Conservation (phyloP, 495 filamentous ascomycete species). For the Hyaloscypha hepaticicola region DNA sequence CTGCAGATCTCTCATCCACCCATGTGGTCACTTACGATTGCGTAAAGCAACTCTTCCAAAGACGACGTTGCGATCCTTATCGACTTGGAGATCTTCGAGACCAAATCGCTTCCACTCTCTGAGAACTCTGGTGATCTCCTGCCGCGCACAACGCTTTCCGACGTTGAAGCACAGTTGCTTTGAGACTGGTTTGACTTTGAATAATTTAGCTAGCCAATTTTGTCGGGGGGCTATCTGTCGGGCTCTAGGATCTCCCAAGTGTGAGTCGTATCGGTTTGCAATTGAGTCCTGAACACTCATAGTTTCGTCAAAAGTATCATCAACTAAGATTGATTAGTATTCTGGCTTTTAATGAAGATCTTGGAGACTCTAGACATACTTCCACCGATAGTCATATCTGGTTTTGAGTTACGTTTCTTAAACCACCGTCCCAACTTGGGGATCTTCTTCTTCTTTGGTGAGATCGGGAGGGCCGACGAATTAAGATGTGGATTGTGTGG, state of each 20-base stretch:
- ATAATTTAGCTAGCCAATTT: constrained; percentile 84
- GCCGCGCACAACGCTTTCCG: constrained; percentile 64
- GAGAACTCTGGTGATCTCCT: constrained; percentile 70
- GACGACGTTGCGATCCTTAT: constrained; percentile 70
- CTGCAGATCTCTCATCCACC: background rate
- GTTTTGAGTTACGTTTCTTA: constrained; percentile 41
- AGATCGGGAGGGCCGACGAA: background rate
- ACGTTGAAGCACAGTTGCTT: constrained; percentile 71
- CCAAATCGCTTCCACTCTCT: constrained; percentile 79
- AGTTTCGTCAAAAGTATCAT: constrained; percentile 25
- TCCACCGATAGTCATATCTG: constrained; percentile 26
- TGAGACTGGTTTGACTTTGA: constrained; percentile 82
- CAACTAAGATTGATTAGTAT: constrained; percentile 12
- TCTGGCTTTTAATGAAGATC: background rate
- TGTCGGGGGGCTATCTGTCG: constrained; percentile 60
- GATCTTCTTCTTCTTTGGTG: constrained; percentile 44
- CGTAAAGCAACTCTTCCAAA: constrained; percentile 68
- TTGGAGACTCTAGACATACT: constrained; percentile 24
- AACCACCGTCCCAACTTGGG: constrained; percentile 45
- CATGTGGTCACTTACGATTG: constrained; percentile 62
- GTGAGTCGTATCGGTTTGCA: background rate
- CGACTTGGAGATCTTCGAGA: constrained; percentile 69
- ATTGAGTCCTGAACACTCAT: constrained; percentile 20
- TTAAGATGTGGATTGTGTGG: constrained; percentile 14
- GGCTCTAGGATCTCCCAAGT: constrained; percentile 16